phyloP scores from a whole-genome alignment of 768 basidiomycete species.

The Mycena alexandri region DNA sequence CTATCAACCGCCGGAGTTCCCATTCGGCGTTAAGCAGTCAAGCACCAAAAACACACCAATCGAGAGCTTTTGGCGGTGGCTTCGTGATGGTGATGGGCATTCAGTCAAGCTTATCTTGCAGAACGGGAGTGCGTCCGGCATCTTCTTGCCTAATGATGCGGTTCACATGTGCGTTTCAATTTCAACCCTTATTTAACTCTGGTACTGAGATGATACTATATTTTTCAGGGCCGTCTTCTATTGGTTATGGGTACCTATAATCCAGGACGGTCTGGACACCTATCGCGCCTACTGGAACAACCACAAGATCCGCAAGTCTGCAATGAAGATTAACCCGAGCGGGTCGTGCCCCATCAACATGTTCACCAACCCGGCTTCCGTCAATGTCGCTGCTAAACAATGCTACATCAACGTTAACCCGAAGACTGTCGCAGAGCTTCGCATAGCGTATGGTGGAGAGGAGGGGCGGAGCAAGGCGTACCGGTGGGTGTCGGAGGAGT shows the following conservation, averaged over 20 bases:
- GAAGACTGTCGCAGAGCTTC: background rate
- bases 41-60: conserved; percentile 19
- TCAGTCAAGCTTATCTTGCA: background rate
- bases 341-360: conserved; percentile 17
- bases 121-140: background rate
- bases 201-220: too few relatives aligned
- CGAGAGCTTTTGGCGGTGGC: conserved; percentile 19
- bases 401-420: conserved; percentile 6
- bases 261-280: conserved; percentile 2
- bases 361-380: background rate
- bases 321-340: conserved; percentile 11
- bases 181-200: too few relatives aligned
- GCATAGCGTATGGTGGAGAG: conserved; percentile 7
- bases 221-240: background rate
- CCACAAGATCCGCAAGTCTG: conserved; percentile 1
- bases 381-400: background rate
- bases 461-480: conserved; percentile 1
- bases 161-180: conserved; percentile 11
- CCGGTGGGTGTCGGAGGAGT: conserved; percentile 11
- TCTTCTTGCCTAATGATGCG: conserved; percentile 9
- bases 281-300: conserved; percentile 16
- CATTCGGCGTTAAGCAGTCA: background rate
- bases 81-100: background rate
- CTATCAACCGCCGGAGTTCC: conserved; percentile 4
- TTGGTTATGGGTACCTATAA: conserved; percentile 19